These are phyloP conservation scores for Akanthomyces muscarius DNA, from an alignment of 2,329 filamentous ascomycete genomes.

Conservation along the genomic window DNA sequence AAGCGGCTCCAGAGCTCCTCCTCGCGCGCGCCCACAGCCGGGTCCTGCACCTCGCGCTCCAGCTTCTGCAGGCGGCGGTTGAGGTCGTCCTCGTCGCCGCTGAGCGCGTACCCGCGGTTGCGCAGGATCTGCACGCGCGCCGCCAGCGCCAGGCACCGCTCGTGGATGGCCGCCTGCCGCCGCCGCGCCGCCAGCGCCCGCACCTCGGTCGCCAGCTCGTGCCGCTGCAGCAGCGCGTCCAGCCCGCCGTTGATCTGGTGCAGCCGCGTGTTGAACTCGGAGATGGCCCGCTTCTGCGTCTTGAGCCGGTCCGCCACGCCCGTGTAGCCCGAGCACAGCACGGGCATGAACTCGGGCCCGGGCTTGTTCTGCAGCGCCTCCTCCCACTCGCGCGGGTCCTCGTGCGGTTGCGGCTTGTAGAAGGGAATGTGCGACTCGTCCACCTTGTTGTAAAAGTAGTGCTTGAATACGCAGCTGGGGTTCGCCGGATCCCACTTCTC, in stretches of 20 bases:
- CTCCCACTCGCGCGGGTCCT: constrained; percentile 78
- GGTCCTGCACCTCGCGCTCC: constrained; percentile 68
- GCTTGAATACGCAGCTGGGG: constrained; percentile 69
- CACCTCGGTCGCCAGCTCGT: constrained; percentile 73
- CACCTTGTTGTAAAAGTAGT: constrained; percentile 86
- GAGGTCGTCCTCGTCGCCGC: constrained; percentile 73
- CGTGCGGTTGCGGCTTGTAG: constrained; percentile 64
- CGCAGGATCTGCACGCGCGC: constrained; percentile 76
- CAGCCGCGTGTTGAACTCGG: constrained; percentile 65
- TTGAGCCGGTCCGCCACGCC: constrained; percentile 68
- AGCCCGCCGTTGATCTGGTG: constrained; percentile 77
- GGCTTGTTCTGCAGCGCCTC: constrained; percentile 78
- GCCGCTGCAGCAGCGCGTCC: constrained; percentile 66
- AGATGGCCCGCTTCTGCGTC: constrained; percentile 65
- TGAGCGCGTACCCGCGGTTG: constrained; percentile 77
- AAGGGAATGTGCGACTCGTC: constrained; percentile 71
- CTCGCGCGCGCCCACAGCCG: constrained; percentile 67
- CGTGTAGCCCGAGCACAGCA: constrained; percentile 69
- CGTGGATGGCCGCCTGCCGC: constrained; percentile 67
- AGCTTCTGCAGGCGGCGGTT: constrained; percentile 66
- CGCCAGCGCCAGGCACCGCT: constrained; percentile 69
- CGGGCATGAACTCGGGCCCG: constrained; percentile 69
- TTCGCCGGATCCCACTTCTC: constrained; percentile 70
- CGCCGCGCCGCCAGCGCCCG: constrained; percentile 68
- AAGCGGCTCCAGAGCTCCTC: constrained; percentile 85